These are phyloP conservation scores for Fraxinus baroniana DNA, from an alignment of 305 asterid species.

Conservation along the genomic window DNA sequence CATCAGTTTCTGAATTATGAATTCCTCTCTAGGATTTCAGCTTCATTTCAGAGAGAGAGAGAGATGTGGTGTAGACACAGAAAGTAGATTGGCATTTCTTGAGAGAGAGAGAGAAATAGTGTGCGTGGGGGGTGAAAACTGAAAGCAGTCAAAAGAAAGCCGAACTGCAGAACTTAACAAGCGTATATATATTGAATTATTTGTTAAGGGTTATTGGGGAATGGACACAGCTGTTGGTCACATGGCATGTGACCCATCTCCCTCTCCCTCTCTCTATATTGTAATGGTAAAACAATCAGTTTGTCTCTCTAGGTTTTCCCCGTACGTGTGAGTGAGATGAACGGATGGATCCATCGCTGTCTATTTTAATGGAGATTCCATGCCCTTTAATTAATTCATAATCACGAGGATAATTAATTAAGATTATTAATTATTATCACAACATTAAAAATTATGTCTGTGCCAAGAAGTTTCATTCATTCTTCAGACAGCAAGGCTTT, in stretches of 20 bases:
- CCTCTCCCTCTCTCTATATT: constrained; percentile 8
- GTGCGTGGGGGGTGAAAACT: constrained; percentile 12
- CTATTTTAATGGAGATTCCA: constrained; percentile 54
- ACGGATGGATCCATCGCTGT: constrained; percentile 50
- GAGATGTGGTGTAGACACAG: constrained; percentile 15
- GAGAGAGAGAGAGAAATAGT: constrained; percentile 18
- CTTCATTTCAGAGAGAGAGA: constrained; percentile 47
- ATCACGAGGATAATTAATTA: constrained; percentile 37
- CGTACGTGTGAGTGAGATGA: constrained; percentile 64
- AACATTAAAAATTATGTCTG: neutral
- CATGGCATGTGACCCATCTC: constrained; percentile 78
- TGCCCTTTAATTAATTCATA: constrained; percentile 41
- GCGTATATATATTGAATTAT: constrained; percentile 47
- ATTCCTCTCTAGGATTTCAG: constrained; percentile 30
- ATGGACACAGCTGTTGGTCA: constrained; percentile 80
- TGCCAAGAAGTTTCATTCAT: neutral
- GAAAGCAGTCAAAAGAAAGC: constrained; percentile 51
- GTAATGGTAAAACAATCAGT: constrained; percentile 31
- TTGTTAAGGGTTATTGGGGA: constrained; percentile 27
- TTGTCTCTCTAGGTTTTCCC: constrained; percentile 60
- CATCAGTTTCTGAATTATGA: constrained; percentile 11
- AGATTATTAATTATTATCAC: constrained; percentile 13
- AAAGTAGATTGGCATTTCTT: constrained; percentile 25
- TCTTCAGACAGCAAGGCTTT: neutral
- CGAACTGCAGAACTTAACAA: constrained; percentile 37